A percentile compares a stretch with the other conserved stretches of the same genome.
Conservation (phyloP, 306 rosid species). For the Alnus glutinosa region DNA sequence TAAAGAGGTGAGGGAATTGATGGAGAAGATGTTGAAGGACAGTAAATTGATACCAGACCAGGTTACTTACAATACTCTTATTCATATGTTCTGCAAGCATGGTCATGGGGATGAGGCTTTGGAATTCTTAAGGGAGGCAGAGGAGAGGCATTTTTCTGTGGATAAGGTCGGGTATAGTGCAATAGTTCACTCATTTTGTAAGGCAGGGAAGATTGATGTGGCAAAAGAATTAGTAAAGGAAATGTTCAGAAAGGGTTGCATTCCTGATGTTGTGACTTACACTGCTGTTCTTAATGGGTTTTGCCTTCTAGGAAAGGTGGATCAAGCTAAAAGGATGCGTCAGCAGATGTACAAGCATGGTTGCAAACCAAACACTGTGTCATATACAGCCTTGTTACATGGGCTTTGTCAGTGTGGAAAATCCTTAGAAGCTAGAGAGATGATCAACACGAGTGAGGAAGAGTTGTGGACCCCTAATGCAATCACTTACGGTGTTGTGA, state of each 20-base stretch:
- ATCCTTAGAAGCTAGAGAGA: conserved; percentile 74
- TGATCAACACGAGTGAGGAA: conserved; percentile 74
- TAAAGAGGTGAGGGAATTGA: conserved; percentile 52
- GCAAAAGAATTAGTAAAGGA: conserved; percentile 68
- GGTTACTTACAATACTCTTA: conserved; percentile 76
- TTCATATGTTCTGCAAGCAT: conserved; percentile 70
- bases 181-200: conserved; percentile 75
- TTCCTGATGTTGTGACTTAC: conserved; percentile 86
- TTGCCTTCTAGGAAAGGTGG: conserved; percentile 71
- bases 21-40: conserved; percentile 56
- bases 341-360: conserved; percentile 84
- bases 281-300: conserved; percentile 72
- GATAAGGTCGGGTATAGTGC: conserved; percentile 90
- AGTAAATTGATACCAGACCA: conserved; percentile 66
- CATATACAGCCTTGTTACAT: conserved; percentile 72
- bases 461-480: conserved; percentile 90
- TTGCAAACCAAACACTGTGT: conserved; percentile 77
- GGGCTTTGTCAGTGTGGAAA: conserved; percentile 83
- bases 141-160: conserved; percentile 57
- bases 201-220: conserved; percentile 54
- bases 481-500: conserved; percentile 67
- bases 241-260: conserved; percentile 71
- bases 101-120: conserved; percentile 76
- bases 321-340: conserved; percentile 82
- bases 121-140: conserved; percentile 70